phyloP scores from a whole-genome alignment of 1,284 basidiomycete species.

The Moniliophthora roreri region DNA sequence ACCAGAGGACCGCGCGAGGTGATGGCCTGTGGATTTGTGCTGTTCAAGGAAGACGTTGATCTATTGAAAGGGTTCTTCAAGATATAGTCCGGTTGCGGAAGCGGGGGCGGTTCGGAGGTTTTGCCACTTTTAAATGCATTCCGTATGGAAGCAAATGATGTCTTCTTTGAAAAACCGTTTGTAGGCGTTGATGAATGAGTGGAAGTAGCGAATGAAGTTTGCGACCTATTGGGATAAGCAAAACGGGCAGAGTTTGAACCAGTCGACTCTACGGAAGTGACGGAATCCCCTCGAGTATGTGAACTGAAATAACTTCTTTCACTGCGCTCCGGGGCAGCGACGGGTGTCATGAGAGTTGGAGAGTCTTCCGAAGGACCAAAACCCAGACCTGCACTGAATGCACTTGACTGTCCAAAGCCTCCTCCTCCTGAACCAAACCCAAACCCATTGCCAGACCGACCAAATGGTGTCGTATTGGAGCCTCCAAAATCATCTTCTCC shows the following conservation, averaged over 20 bases:
- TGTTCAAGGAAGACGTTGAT: conserved; percentile 68
- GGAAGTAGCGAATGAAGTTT: conserved; percentile 61
- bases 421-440: conserved; percentile 36
- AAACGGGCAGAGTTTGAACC: conserved; percentile 55
- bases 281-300: conserved; percentile 75
- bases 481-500: conserved; percentile 65
- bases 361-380: conserved; percentile 46
- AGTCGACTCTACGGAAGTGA: conserved; percentile 63
- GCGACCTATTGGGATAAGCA: conserved; percentile 34
- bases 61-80: conserved; percentile 79
- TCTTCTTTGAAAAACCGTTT: conserved; percentile 71
- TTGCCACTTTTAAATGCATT: conserved; percentile 83
- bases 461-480: conserved; percentile 64
- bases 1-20: conserved; percentile 29
- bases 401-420: conserved; percentile 20
- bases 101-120: conserved; percentile 59
- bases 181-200: conserved; percentile 59
- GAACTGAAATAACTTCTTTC: conserved; percentile 64
- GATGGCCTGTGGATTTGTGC: conserved; percentile 30
- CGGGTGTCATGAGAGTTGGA: conserved; percentile 56
- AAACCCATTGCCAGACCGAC: conserved; percentile 43
- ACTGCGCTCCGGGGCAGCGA: conserved; percentile 42
- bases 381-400: conserved; percentile 38
- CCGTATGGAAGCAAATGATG: conserved; percentile 84
- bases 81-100: conserved; percentile 65